Evolutionary conservation across 805 yeast genomes (phyloP).

Genomic region (Starmerella sirachaensis): DNA sequence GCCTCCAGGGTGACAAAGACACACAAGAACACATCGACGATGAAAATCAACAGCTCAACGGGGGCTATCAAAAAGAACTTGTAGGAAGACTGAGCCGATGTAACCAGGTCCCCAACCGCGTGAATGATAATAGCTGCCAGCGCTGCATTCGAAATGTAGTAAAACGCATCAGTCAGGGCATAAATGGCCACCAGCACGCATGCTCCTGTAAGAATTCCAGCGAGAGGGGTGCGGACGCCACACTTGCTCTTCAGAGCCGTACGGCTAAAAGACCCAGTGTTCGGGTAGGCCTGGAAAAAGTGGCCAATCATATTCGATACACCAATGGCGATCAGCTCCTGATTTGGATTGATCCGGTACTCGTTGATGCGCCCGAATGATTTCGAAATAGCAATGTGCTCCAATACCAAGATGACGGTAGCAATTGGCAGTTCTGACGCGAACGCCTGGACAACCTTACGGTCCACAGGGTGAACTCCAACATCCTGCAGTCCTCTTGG

Average conservation of each 20-base stretch:
- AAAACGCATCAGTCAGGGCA: constrained; percentile 71
- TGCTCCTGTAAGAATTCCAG: constrained; percentile 81
- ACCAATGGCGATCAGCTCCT: constrained; percentile 89
- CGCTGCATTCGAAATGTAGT: constrained; percentile 81
- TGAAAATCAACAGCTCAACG: constrained; percentile 57
- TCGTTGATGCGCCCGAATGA: constrained; percentile 89
- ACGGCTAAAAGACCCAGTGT: constrained; percentile 91
- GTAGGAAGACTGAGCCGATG: constrained; percentile 38
- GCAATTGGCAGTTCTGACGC: constrained; percentile 80
- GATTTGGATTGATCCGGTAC: constrained; percentile 83
- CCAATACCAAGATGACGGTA: constrained; percentile 66
- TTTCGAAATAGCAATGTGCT: constrained; percentile 87
- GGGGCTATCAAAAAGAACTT: constrained; percentile 64
- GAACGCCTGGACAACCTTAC: constrained; percentile 44
- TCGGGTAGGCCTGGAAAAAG: constrained; percentile 86
- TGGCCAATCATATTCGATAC: constrained; percentile 83
- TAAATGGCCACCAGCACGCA: constrained; percentile 81
- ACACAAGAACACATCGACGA: constrained; percentile 60
- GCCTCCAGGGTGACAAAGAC: constrained; percentile 71
- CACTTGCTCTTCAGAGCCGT: constrained; percentile 90
- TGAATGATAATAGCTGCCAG: constrained; percentile 82
- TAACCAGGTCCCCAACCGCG: constrained; percentile 77
- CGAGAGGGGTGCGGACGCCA: constrained; percentile 88
- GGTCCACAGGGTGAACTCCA: constrained; percentile 57
- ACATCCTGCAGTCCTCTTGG: constrained; percentile 73